Evolutionary conservation across 108 stramenopile genomes (phyloP), one percentile per base, ranked within the genome.

Genomic region (Nannochloropsis salina): DNA sequence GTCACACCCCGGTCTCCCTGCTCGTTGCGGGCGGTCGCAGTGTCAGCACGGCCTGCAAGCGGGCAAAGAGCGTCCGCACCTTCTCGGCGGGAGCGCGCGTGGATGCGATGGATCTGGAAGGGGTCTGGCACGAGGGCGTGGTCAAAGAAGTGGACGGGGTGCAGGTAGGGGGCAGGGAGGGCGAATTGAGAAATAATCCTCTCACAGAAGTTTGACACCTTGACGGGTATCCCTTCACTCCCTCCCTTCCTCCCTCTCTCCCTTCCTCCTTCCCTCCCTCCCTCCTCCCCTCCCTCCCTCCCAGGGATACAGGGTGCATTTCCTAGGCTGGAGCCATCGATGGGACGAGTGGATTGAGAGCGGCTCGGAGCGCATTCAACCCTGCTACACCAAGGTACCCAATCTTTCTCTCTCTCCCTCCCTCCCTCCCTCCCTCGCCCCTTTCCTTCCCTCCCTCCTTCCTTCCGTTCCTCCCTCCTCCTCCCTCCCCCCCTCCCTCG

Each of bases 41-140:
- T 74, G n/a, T 2, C 61, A 74, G 61, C 4, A 74, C n/a, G n/a
- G n/a, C 20, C 61, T 1, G n/a, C 61, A 74, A 74, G n/a, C 61
- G 61, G 61, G 61, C 61, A 5, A 2, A n/a, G 61, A 74, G 61
- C 61, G n/a, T 4, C 61, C 2, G 4, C 20, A 74, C 61, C 3
- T 74, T 74, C 5, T 20, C 15, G 61, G 61, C 61, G 20, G 61
- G 61, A 15, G 61, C 15, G 20, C n/a, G 20, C 20, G 61, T 74
- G 61, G 61, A 74, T 74, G 61, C 61, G 61, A 74, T 74, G 61
- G 61, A 74, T 74, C 61, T 74, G 61, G 61, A 74, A 74, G 61
- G 61, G 61, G 47, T 51, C 10, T 51, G 47, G 47, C 47, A 51
- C 12, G 47, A 51, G 12, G 47, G 47, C 47, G 12, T 12, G 47